Conservation (phyloP, 2,329 filamentous ascomycete genomes). For the Lomentospora prolificans region DNA sequence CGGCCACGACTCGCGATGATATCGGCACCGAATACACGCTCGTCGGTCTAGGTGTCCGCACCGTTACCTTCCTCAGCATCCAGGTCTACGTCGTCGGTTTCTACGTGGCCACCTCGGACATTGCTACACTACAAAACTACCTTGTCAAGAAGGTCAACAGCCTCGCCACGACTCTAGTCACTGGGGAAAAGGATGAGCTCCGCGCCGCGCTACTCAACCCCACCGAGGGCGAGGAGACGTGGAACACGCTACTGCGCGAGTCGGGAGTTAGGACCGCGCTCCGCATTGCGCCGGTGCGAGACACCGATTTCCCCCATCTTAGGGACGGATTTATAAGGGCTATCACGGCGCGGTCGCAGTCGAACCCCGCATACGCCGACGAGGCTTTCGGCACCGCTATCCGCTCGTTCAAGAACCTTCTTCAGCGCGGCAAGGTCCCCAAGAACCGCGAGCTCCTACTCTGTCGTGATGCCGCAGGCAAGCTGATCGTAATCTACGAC, state of each 20-base stretch:
- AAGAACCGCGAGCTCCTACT: slow-evolving; percentile 73
- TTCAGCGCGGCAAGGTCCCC: slow-evolving; percentile 69
- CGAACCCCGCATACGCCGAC: slow-evolving; percentile 44
- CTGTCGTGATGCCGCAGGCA: slow-evolving; percentile 54
- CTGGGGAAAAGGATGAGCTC: slow-evolving; percentile 68
- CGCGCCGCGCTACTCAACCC: slow-evolving; percentile 61
- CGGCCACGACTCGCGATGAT: slow-evolving; percentile 20
- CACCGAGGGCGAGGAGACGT: slow-evolving; percentile 58
- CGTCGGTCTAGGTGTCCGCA: slow-evolving; percentile 77
- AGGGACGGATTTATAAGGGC: slow-evolving; percentile 85
- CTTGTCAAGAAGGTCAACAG: slow-evolving; percentile 69
- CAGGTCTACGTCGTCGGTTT: slow-evolving; percentile 93
- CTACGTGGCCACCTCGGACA: slow-evolving; percentile 77
- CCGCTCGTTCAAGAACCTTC: slow-evolving; percentile 69
- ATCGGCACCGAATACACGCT: slow-evolving; percentile 67
- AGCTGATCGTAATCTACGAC: slow-evolving; percentile 58
- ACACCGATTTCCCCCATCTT: slow-evolving; percentile 89
- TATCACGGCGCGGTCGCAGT: slow-evolving; percentile 61
- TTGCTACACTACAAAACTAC: slow-evolving; percentile 67
- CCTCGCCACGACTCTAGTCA: slow-evolving; percentile 71
- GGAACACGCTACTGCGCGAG: slow-evolving; percentile 59
- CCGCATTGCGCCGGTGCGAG: slow-evolving; percentile 79
- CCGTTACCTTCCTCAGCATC: slow-evolving; percentile 80
- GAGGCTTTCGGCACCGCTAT: slow-evolving; percentile 69
- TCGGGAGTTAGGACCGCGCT: slow-evolving; percentile 65